phyloP scores from a whole-genome alignment of 441 rosid genomes.

The Populus trichocarpa region DNA sequence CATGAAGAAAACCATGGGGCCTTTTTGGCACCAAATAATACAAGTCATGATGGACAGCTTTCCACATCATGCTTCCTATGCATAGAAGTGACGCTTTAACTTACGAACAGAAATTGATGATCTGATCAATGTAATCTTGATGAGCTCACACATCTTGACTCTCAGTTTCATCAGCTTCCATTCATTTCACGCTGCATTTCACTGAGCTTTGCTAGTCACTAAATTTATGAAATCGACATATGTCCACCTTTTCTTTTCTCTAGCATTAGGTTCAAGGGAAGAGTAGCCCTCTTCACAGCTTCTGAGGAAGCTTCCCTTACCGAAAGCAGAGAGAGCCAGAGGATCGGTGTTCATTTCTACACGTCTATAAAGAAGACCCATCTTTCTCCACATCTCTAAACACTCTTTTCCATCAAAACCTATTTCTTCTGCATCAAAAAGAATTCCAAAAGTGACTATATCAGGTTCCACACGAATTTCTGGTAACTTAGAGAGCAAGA shows the following conservation, averaged over 20 bases:
- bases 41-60: too few species aligned
- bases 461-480: constrained; percentile 45
- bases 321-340: constrained; percentile 58
- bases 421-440: constrained; percentile 40
- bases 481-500: constrained; percentile 30
- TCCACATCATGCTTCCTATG: too few species aligned
- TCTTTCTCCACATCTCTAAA: constrained; percentile 52
- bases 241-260: constrained; percentile 41
- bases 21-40: neutral
- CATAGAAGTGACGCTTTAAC: too few species aligned
- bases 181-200: constrained; percentile 1
- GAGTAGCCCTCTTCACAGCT: constrained; percentile 42
- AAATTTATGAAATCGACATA: constrained; percentile 43
- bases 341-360: constrained; percentile 61
- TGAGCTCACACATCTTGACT: constrained; percentile 1
- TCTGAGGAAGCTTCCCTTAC: constrained; percentile 55
- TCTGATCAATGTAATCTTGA: neutral
- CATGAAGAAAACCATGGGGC: neutral
- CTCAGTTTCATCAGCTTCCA: neutral
- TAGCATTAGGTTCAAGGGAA: constrained; percentile 29
- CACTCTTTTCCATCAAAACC: constrained; percentile 44
- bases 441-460: constrained; percentile 59
- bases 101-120: too few species aligned
- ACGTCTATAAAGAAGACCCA: constrained; percentile 45
- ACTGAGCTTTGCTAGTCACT: constrained; percentile 27